Conservation (phyloP, 305 asterid species). For the Rubia balearica region DNA sequence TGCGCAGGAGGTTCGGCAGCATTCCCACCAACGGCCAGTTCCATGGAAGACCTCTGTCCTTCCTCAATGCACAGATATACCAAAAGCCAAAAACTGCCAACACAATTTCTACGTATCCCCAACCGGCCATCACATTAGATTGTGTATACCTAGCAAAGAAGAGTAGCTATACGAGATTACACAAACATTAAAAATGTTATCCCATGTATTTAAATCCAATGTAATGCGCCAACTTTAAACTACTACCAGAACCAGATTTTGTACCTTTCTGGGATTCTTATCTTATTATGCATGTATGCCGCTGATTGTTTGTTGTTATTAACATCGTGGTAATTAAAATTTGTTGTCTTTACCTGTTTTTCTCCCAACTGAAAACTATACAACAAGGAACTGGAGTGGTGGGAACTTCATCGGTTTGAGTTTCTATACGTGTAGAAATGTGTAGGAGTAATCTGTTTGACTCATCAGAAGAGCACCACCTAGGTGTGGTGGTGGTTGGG, state of each 20-base stretch:
- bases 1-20: slow-evolving; percentile 38
- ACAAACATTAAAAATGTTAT: background rate
- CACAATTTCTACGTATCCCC: slow-evolving; percentile 23
- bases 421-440: background rate
- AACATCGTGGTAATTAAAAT: background rate
- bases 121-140: background rate
- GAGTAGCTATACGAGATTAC: background rate
- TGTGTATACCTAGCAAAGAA: background rate
- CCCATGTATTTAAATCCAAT: background rate
- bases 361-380: background rate
- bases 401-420: background rate
- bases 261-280: background rate
- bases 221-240: background rate
- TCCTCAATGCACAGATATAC: slow-evolving; percentile 28
- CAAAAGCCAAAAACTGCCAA: slow-evolving; percentile 28
- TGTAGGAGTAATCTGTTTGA: background rate
- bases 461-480: background rate
- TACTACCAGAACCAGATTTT: background rate
- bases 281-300: background rate
- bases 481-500: background rate
- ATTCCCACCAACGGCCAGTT: slow-evolving; percentile 57
- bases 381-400: background rate
- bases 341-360: background rate
- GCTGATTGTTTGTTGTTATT: background rate
- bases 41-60: slow-evolving; percentile 21